These are phyloP conservation scores for Neltuma alba DNA, from an alignment of 306 rosid species.

Conservation along the genomic window DNA sequence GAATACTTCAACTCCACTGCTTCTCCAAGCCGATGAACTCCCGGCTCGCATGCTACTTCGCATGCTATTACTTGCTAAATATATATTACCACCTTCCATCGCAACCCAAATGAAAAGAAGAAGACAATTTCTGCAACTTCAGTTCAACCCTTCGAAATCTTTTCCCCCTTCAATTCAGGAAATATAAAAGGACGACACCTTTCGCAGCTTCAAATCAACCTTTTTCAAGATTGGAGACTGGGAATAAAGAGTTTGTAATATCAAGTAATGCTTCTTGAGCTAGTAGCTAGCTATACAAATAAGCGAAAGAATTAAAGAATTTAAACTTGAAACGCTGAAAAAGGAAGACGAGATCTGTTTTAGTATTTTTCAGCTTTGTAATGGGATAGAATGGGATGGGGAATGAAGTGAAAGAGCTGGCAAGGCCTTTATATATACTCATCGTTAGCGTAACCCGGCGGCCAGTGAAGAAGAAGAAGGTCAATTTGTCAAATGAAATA, in stretches of 20 bases:
- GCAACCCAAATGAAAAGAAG: slow-evolving; percentile 2
- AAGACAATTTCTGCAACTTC: neutral
- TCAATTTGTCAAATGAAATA: neutral
- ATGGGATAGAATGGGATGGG: neutral
- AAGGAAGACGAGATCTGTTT: neutral
- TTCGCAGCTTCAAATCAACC: neutral
- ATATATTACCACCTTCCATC: slow-evolving; percentile 58
- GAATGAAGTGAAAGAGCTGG: neutral
- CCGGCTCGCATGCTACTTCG: slow-evolving; percentile 41
- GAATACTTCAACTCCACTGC: slow-evolving; percentile 52
- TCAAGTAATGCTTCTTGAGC: neutral
- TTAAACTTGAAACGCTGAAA: neutral
- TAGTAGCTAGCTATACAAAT: neutral
- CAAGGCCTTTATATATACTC: neutral
- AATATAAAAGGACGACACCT: neutral
- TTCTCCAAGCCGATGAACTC: slow-evolving; percentile 54
- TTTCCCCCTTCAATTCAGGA: neutral
- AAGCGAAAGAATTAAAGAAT: slow-evolving; percentile 19
- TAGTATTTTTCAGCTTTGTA: neutral
- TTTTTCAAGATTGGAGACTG: too few species aligned
- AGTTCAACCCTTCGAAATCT: neutral
- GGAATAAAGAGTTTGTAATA: neutral
- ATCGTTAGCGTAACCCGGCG: neutral
- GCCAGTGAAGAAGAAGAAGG: neutral
- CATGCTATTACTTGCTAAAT: slow-evolving; percentile 42